A percentile compares a stretch with the other conserved stretches of the same genome.
Evolutionary conservation across 352 stramenopile genomes (phyloP).

Genomic region (Plasmopara viticola): DNA sequence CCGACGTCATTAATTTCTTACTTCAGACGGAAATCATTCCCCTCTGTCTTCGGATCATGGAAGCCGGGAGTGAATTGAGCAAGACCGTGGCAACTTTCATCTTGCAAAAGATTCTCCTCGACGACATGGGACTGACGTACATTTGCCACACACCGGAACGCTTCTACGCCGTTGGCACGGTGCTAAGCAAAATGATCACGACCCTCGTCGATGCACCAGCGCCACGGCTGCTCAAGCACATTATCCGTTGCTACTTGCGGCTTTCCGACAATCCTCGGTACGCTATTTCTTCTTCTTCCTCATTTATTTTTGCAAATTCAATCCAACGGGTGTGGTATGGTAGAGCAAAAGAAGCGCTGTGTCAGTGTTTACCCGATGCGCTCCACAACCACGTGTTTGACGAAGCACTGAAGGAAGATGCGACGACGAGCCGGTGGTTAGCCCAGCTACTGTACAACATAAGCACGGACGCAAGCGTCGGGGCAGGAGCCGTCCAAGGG

Average conservation of each 20-base stretch:
- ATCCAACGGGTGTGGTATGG: no score
- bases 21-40: conserved; percentile 99
- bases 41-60: conserved; percentile 98
- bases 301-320: conserved; percentile 20
- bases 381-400: conserved; percentile 95
- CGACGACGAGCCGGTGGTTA: conserved; percentile 95
- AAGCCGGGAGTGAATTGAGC: conserved; percentile 95
- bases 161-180: conserved; percentile 84
- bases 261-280: conserved; percentile 80
- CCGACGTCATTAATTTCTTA: conserved; percentile 98
- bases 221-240: conserved; percentile 97
- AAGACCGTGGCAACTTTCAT: conserved; percentile 99
- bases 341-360: conserved; percentile 93
- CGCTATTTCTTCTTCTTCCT: conserved; percentile 1
- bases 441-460: conserved; percentile 93
- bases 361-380: conserved; percentile 91
- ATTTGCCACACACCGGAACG: conserved; percentile 97
- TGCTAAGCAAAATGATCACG: conserved; percentile 97
- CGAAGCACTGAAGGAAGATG: conserved; percentile 91
- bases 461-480: conserved; percentile 26
- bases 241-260: conserved; percentile 97
- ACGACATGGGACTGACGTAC: conserved; percentile 97
- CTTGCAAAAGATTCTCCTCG: conserved; percentile 98
- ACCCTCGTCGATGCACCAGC: conserved; percentile 90
- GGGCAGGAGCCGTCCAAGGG: conserved; percentile 18